Conservation (phyloP, 371 early-diverging fungal genomes). For the Mucor lusitanicus region DNA sequence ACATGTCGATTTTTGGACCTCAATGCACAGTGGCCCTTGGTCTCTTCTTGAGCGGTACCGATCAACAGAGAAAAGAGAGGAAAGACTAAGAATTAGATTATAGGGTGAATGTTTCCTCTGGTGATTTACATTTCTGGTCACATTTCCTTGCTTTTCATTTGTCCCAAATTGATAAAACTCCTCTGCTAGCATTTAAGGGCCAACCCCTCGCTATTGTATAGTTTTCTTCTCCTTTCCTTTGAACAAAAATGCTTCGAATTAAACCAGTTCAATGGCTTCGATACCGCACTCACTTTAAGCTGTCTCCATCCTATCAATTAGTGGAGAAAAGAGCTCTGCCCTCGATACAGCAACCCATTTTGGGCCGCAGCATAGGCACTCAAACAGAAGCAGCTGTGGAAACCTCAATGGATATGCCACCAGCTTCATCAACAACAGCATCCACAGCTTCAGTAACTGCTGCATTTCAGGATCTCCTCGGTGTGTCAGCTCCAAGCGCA, state of each 20-base stretch:
- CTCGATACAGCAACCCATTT: background rate
- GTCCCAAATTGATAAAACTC: background rate
- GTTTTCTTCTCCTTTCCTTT: background rate
- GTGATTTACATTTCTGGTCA: no score
- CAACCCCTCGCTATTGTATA: background rate
- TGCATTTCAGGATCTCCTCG: constrained; percentile 26
- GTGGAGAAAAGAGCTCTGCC: background rate
- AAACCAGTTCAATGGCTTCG: constrained; percentile 9
- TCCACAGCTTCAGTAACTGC: constrained; percentile 8
- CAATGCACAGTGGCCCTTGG: no score
- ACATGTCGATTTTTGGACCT: no score
- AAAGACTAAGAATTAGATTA: no score
- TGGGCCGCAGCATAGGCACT: constrained; percentile 16
- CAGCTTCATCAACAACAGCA: background rate
- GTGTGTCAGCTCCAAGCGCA: constrained; percentile 8
- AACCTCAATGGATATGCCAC: background rate
- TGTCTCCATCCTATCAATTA: background rate
- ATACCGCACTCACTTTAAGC: constrained; percentile 8
- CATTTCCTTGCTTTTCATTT: no score
- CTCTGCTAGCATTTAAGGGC: background rate
- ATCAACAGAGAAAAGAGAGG: no score
- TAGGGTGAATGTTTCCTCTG: no score
- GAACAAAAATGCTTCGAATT: constrained; percentile 3
- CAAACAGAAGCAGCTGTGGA: constrained; percentile 4
- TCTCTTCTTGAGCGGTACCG: no score